phyloP scores from a whole-genome alignment of 306 rosid species.

The Dalbergia cochinchinensis region DNA sequence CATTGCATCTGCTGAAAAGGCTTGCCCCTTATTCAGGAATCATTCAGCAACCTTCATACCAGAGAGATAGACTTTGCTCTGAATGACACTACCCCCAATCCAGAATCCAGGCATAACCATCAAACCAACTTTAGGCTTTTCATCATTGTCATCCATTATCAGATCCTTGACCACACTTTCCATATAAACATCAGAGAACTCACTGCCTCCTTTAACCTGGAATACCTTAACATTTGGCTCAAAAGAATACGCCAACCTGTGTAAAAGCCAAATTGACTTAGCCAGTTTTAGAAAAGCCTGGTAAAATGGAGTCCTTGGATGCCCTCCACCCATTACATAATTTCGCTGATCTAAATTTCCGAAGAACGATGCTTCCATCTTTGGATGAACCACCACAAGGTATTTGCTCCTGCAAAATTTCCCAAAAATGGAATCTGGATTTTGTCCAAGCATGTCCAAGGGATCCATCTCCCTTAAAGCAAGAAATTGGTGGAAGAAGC shows the following conservation, averaged over 20 bases:
- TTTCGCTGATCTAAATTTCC: constrained; percentile 95
- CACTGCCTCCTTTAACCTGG: constrained; percentile 93
- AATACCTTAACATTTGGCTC: constrained; percentile 87
- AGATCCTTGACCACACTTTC: constrained; percentile 91
- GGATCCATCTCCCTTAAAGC: constrained; percentile 93
- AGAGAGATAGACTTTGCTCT: constrained; percentile 93
- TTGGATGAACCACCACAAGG: constrained; percentile 87
- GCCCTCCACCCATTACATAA: constrained; percentile 87
- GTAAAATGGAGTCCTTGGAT: constrained; percentile 98
- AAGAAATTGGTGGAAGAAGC: constrained; percentile 89
- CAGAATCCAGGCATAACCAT: constrained; percentile 99
- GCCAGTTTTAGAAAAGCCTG: constrained; percentile 93
- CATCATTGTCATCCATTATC: constrained; percentile 72
- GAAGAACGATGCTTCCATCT: constrained; percentile 97
- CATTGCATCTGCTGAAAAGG: constrained; percentile 31
- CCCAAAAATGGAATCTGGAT: constrained; percentile 92
- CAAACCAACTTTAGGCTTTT: constrained; percentile 86
- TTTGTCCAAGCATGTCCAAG: constrained; percentile 90
- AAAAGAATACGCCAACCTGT: constrained; percentile 82
- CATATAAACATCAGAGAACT: constrained; percentile 93
- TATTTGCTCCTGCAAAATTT: constrained; percentile 93
- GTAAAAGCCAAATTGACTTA: constrained; percentile 94
- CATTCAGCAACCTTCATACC: constrained; percentile 93
- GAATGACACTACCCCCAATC: constrained; percentile 88
- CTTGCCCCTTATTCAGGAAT: constrained; percentile 23